Evolutionary conservation across 345 rosid genomes (phyloP), one percentile per base, ranked within the genome.

Genomic region (Leavenworthia alabamica): DNA sequence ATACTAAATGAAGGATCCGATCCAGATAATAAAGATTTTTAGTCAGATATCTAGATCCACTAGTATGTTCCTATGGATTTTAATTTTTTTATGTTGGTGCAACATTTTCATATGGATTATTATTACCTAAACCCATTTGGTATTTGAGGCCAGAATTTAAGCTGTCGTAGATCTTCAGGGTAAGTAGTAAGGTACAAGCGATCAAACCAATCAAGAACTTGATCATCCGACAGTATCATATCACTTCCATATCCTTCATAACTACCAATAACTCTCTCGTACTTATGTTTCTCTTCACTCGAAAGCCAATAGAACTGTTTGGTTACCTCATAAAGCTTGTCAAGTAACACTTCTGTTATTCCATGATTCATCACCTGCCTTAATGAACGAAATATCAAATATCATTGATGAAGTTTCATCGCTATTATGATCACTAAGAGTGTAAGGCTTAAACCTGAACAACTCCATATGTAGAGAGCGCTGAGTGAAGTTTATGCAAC

Each of bases 181-280:
- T 36, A 58, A 27, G 80, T 45, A 7, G 50, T 66, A 46, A 91
- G 79, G 24, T 74, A 76, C 68, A 86, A 56, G n/a, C 88, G 77
- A 68, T 84, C 90, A 5, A 64, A 78, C 95, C 94, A 91, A 55
- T 91, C 94, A 17, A 82, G 70, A 32, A 77, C 83, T 75, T 86
- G 90, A 19, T 78, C 60, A 56, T 84, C 84, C 0, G 70, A 78
- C 2, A 90, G 50, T 54, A 86, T 73, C 78, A 70, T 65, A 52
- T 91, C 98, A 37, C 64, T 82, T 7, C 90, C 95, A 60, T 84
- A 90, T 15, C 91, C 96, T 79, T 86, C 79, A 2, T 73, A 68
- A 59, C 68, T 72, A 33, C 72, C 77, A 10, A 12, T 71, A 62
- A 72, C 84, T 71, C 83, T 82, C 0, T 76, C 41, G 59, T 72